Conservation (phyloP, 352 stramenopile species). For the Phytophthora tentaculata region DNA sequence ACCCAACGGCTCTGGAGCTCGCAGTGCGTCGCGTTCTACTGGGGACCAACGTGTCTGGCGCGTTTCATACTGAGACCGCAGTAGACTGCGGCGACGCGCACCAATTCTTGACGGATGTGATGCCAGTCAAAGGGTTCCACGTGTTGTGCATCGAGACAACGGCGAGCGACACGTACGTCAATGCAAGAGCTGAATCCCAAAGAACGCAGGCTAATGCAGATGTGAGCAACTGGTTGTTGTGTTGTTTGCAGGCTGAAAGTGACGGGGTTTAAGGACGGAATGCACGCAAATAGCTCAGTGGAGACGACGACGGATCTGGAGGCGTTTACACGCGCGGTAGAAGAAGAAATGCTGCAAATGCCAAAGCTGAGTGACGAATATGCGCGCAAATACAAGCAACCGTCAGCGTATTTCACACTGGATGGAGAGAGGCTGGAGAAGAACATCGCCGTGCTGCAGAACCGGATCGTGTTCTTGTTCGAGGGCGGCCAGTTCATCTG, state of each 20-base stretch:
- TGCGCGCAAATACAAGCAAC: slow-evolving; percentile 66
- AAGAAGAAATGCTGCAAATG: slow-evolving; percentile 52
- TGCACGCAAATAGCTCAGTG: slow-evolving; percentile 28
- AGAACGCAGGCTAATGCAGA: background rate
- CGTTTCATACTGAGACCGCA: background rate
- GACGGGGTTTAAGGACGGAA: slow-evolving; percentile 70
- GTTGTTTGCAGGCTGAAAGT: slow-evolving; percentile 44
- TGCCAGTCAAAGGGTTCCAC: slow-evolving; percentile 74
- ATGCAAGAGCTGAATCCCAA: background rate
- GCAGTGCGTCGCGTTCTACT: slow-evolving; percentile 13
- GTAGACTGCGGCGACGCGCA: slow-evolving; percentile 48
- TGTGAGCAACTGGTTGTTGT: background rate
- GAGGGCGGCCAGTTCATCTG: slow-evolving; percentile 82
- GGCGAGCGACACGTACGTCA: slow-evolving; percentile 49
- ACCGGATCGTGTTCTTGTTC: slow-evolving; percentile 73
- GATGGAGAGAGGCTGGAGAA: slow-evolving; percentile 53
- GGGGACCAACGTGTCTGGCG: slow-evolving; percentile 5
- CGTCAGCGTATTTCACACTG: slow-evolving; percentile 66
- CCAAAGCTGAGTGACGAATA: slow-evolving; percentile 27
- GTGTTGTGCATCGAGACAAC: slow-evolving; percentile 66
- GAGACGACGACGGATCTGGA: slow-evolving; percentile 47
- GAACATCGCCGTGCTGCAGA: slow-evolving; percentile 46
- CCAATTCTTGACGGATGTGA: slow-evolving; percentile 60
- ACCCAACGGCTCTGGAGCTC: slow-evolving; percentile 23
- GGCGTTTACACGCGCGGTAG: slow-evolving; percentile 42